These are phyloP conservation scores for Neobulgaria alba DNA, from an alignment of 2,329 filamentous ascomycete species.

Conservation along the genomic window DNA sequence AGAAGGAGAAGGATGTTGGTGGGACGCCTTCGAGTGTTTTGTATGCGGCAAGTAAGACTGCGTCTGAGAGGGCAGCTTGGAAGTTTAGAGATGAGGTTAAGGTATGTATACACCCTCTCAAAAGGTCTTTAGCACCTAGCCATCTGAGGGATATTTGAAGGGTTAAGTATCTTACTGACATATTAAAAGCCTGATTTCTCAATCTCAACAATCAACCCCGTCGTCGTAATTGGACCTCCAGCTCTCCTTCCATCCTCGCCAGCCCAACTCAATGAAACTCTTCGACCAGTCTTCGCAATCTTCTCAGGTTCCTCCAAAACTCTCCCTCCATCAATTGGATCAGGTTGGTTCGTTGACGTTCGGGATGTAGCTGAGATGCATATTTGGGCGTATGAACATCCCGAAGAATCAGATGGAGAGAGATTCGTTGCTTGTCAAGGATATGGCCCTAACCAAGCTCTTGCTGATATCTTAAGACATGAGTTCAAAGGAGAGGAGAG, in stretches of 20 bases:
- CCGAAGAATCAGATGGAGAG: slow-evolving; percentile 32
- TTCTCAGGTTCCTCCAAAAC: slow-evolving; percentile 28
- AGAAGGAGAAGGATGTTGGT: slow-evolving; percentile 25
- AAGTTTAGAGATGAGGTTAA: slow-evolving; percentile 30
- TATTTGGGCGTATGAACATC: slow-evolving; percentile 31
- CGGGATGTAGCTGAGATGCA: slow-evolving; percentile 36
- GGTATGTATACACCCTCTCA: slow-evolving; percentile 21
- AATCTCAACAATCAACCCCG: slow-evolving; percentile 33
- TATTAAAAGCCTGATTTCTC: slow-evolving; percentile 30
- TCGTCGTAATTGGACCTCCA: slow-evolving; percentile 35
- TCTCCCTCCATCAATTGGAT: slow-evolving; percentile 19
- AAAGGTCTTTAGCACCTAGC: too few relatives aligned
- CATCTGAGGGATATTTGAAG: too few relatives aligned
- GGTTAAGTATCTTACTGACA: slow-evolving; percentile 1
- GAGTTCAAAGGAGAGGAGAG: slow-evolving; percentile 29
- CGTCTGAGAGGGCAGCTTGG: slow-evolving; percentile 33
- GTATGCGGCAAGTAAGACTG: slow-evolving; percentile 35
- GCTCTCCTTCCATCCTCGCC: slow-evolving; percentile 26
- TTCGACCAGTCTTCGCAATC: slow-evolving; percentile 28
- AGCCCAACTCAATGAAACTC: slow-evolving; percentile 29
- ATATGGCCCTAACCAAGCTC: slow-evolving; percentile 30
- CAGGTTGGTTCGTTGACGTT: slow-evolving; percentile 33
- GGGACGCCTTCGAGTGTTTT: slow-evolving; percentile 11
- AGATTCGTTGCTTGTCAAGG: slow-evolving; percentile 32
- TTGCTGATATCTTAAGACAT: slow-evolving; percentile 34